Evolutionary conservation across 176 grass and related monocot genomes (phyloP).

Genomic region (Cenchrus fungigraminus): DNA sequence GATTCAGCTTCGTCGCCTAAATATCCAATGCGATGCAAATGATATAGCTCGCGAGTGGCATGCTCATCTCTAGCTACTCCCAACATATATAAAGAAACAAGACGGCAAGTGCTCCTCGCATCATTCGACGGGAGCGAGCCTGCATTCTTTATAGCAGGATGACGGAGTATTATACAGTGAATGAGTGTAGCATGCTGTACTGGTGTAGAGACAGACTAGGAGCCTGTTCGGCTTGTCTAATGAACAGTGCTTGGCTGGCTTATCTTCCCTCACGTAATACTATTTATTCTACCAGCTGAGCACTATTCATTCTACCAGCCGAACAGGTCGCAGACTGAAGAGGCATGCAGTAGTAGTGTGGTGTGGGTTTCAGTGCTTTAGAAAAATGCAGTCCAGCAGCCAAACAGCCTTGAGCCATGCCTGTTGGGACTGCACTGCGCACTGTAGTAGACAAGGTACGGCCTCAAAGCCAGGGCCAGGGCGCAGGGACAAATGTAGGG

Average conservation of each 20-base stretch:
- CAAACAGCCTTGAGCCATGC: slow-evolving; percentile 33
- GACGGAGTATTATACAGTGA: slow-evolving; percentile 16
- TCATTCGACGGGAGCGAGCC: slow-evolving; percentile 15
- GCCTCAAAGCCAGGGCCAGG: slow-evolving; percentile 57
- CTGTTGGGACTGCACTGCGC: slow-evolving; percentile 35
- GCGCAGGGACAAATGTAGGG: slow-evolving; percentile 59
- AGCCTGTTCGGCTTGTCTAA: too few relatives aligned
- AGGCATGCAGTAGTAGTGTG: slow-evolving; percentile 25
- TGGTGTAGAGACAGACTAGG: neutral
- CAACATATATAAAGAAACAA: neutral
- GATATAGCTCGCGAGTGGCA: slow-evolving; percentile 60
- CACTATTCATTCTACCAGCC: too few relatives aligned
- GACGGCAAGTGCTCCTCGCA: slow-evolving; percentile 41
- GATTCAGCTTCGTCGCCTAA: slow-evolving; percentile 46
- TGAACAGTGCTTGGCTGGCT: too few relatives aligned
- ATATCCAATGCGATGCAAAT: slow-evolving; percentile 41
- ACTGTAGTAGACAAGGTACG: slow-evolving; percentile 37
- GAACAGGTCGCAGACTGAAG: slow-evolving; percentile 49
- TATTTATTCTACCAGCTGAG: too few relatives aligned
- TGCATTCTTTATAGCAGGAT: slow-evolving; percentile 40
- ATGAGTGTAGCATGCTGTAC: slow-evolving; percentile 36
- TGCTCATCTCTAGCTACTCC: too few relatives aligned
- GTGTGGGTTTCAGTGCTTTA: slow-evolving; percentile 78
- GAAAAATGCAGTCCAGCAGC: slow-evolving; percentile 39
- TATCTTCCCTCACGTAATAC: too few relatives aligned